Conservation (phyloP, 75 land plant species). For the Selaginella moellendorffii region DNA sequence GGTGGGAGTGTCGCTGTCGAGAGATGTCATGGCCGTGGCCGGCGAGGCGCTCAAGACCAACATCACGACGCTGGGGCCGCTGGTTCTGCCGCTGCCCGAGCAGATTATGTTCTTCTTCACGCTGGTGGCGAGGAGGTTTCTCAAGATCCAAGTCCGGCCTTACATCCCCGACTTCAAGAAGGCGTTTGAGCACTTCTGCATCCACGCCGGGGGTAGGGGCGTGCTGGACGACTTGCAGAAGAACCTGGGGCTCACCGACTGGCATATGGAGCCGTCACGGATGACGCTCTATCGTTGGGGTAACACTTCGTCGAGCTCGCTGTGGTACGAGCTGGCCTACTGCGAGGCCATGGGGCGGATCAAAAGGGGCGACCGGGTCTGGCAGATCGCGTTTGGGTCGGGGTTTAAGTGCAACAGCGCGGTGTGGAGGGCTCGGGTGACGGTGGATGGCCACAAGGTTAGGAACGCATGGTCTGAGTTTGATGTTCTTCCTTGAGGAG, state of each 20-base stretch:
- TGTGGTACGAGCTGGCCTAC: not conserved
- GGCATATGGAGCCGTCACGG: constrained; percentile 17
- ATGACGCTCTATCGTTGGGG: constrained; percentile 14
- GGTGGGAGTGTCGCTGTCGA: constrained; percentile 40
- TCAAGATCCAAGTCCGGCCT: not conserved
- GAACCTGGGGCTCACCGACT: constrained; percentile 6
- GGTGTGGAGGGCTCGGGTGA: not conserved
- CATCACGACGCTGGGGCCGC: constrained; percentile 39
- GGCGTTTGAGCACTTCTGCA: constrained; percentile 23
- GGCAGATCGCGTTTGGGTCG: not conserved
- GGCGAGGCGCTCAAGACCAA: constrained; percentile 39
- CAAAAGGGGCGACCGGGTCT: not conserved
- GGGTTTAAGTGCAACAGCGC: not conserved
- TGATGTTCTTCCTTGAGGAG: too few species aligned
- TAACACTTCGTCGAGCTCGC: not conserved
- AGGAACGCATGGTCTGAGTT: too few species aligned
- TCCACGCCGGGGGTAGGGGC: constrained; percentile 26
- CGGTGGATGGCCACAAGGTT: too few species aligned
- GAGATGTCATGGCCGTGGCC: constrained; percentile 44
- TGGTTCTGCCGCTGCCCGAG: constrained; percentile 29
- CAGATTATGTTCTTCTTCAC: constrained; percentile 13
- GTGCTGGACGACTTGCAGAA: constrained; percentile 19
- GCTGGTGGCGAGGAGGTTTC: constrained; percentile 3
- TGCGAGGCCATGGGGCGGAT: not conserved
- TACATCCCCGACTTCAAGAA: constrained; percentile 25